Conservation (phyloP, 768 basidiomycete species). For the Lanmaoa rubissima region DNA sequence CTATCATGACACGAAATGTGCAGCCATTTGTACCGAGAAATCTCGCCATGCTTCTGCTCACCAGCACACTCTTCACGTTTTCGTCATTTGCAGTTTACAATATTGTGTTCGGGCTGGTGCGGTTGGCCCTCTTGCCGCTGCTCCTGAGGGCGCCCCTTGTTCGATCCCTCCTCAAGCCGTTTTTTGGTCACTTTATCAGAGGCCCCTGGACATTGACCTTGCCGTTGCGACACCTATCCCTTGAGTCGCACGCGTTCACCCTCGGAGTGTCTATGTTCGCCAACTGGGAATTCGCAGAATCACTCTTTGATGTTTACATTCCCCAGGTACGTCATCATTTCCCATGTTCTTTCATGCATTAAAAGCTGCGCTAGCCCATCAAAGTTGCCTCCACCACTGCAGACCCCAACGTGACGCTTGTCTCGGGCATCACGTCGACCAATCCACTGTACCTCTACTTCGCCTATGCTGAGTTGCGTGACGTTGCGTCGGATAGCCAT, state of each 20-base stretch:
- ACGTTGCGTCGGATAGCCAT: constrained; percentile 46
- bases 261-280: constrained; percentile 51
- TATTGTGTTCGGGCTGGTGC: constrained; percentile 44
- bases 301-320: constrained; percentile 57
- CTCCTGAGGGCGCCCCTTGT: constrained; percentile 56
- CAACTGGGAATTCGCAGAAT: constrained; percentile 64
- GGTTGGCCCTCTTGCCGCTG: constrained; percentile 50
- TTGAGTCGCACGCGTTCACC: constrained; percentile 48
- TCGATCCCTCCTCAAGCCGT: constrained; percentile 51
- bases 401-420: constrained; percentile 53
- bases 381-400: constrained; percentile 42
- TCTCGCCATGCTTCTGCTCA: constrained; percentile 29
- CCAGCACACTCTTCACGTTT: constrained; percentile 41
- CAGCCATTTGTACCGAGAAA: constrained; percentile 25
- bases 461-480: constrained; percentile 62
- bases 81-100: constrained; percentile 40
- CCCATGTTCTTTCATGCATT: neutral
- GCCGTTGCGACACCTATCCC: constrained; percentile 42
- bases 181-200: constrained; percentile 60
- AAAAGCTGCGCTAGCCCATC: constrained; percentile 41
- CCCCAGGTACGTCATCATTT: constrained; percentile 43
- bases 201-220: constrained; percentile 55
- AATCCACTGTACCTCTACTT: constrained; percentile 56
- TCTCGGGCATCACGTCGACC: constrained; percentile 61
- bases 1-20: neutral